These are phyloP conservation scores for Carpinus viminea DNA, from an alignment of 306 rosid species.

Conservation along the genomic window DNA sequence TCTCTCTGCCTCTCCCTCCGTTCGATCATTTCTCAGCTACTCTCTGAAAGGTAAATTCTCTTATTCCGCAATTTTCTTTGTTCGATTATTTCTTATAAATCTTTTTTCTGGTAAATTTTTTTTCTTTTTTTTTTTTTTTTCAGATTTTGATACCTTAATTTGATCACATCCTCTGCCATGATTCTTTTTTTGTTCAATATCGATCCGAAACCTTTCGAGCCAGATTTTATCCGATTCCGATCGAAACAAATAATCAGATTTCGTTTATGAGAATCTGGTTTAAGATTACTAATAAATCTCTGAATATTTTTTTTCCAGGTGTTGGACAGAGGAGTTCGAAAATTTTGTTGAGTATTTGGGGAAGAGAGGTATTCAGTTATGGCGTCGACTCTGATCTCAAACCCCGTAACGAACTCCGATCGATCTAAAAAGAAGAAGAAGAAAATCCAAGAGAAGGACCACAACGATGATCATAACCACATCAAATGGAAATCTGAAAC, in stretches of 20 bases:
- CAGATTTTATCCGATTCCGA: neutral
- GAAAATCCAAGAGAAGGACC: conserved; percentile 46
- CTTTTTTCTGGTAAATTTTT: neutral
- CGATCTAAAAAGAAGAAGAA: conserved; percentile 65
- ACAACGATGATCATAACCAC: conserved; percentile 38
- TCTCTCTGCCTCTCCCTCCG: neutral
- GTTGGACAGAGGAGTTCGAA: neutral
- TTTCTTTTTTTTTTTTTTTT: too few species aligned
- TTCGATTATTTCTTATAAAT: neutral
- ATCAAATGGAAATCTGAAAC: conserved; percentile 71
- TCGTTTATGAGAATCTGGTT: neutral
- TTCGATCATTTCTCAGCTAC: neutral
- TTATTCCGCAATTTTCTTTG: neutral
- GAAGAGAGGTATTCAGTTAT: conserved; percentile 19
- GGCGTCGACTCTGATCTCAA: conserved; percentile 60
- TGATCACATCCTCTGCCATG: too few species aligned
- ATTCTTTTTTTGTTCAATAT: neutral
- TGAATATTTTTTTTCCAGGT: neutral
- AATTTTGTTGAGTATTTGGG: neutral
- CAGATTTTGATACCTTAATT: neutral
- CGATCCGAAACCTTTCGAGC: neutral
- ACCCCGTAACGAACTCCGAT: conserved; percentile 48
- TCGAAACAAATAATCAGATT: neutral
- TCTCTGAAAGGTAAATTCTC: conserved; percentile 9
- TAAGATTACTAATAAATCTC: neutral